These are phyloP conservation scores for Alternaria conjuncta DNA, from an alignment of 2,329 filamentous ascomycete genomes.

Conservation along the genomic window DNA sequence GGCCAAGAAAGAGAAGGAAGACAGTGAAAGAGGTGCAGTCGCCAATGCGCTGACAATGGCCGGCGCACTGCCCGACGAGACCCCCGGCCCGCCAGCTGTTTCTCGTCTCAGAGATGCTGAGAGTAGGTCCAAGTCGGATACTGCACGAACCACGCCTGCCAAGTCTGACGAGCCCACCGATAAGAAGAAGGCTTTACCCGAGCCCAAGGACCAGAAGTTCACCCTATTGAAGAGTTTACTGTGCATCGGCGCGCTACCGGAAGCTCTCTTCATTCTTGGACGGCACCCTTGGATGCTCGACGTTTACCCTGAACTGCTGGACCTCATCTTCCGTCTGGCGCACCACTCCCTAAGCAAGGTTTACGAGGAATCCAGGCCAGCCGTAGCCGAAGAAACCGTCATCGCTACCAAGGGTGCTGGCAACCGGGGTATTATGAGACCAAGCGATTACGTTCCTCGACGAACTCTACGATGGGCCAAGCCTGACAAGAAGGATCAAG, in stretches of 20 bases:
- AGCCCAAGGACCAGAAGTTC: conserved; percentile 87
- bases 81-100: conserved; percentile 54
- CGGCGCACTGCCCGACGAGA: conserved; percentile 85
- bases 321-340: conserved; percentile 83
- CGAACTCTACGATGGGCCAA: conserved; percentile 83
- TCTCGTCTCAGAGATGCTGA: conserved; percentile 61
- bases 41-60: conserved; percentile 88
- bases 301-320: conserved; percentile 79
- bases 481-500: conserved; percentile 76
- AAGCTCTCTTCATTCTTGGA: conserved; percentile 89
- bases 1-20: conserved; percentile 71
- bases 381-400: conserved; percentile 51
- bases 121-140: conserved; percentile 56
- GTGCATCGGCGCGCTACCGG: conserved; percentile 88
- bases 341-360: conserved; percentile 83
- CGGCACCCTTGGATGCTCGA: conserved; percentile 93
- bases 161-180: conserved; percentile 50
- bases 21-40: conserved; percentile 68
- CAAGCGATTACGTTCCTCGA: conserved; percentile 63
- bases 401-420: conserved; percentile 50
- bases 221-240: conserved; percentile 83
- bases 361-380: conserved; percentile 61
- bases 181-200: conserved; percentile 63
- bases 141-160: conserved; percentile 52
- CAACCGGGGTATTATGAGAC: conserved; percentile 67